Evolutionary conservation across 2,329 filamentous ascomycete species (phyloP), one percentile per base, ranked within the genome.

Genomic region (Aspergillus sp.): DNA sequence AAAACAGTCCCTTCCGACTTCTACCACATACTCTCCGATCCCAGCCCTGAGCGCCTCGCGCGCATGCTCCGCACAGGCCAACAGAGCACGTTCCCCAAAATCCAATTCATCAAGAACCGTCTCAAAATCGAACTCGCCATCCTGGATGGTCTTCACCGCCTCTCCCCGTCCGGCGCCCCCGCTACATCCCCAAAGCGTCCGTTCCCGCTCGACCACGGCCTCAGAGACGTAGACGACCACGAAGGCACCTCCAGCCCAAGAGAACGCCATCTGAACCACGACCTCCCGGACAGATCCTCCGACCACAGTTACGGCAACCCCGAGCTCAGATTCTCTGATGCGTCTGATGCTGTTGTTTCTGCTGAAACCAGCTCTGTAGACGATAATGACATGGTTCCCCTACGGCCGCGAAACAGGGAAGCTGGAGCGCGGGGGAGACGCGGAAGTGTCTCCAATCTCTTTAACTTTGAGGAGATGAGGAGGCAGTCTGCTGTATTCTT

Each of bases 11-110:
- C 85, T 1, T 89, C 86, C 1, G 95, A 99, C 76, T 96, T 97
- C 71, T 86, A 83, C 71, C 85, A 90, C 66, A 96, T 99, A 60
- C 82, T 99, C 1, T 86, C 88, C 0, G 95, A 99, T 69, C 95
- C 95, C 0, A 88, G 85, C 42, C 80, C 87, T 3, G 79, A 86
- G 48, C 83, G 92, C 4, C 78, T 99, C 11, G 91, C 89, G 6
- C 83, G 89, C 38, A 97, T 98, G 93, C 84, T 99, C 13, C 89
- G 92, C 61, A 89, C 91, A 57, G 95, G 95, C 18, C 89, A 96
- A 73, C 90, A 95, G 73, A 92, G 89, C 61, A 86, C 89, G 1
- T 99, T 96, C 70, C 91, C 95, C 0, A 96, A 95, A 71, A 81
- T 99, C 50, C 90, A 95, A 69, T 99, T 98, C 69, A 85, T 98